phyloP scores from a whole-genome alignment of 257 asterid genomes.

The Eucommia ulmoides region DNA sequence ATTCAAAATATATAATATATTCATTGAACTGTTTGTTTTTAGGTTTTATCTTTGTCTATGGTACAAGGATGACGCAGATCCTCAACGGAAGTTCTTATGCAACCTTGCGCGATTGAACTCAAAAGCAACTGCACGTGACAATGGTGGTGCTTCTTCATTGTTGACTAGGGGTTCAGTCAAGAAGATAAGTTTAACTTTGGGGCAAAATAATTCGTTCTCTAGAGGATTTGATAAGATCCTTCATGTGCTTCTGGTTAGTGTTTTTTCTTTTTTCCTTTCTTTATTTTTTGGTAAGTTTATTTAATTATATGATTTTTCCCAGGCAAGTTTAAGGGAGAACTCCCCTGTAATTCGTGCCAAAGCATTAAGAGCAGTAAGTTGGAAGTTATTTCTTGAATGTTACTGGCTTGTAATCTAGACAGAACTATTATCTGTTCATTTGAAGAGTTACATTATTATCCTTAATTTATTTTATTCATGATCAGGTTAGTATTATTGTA shows the following conservation, averaged over 20 bases:
- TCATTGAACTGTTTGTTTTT: conserved; percentile 20
- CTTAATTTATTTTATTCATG: too few relatives aligned
- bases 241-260: not conserved
- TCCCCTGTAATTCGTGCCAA: conserved; percentile 92
- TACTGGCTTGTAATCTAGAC: too few relatives aligned
- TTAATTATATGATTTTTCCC: conserved; percentile 15
- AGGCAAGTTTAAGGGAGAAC: conserved; percentile 96
- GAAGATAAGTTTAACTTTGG: conserved; percentile 75
- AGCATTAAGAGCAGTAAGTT: conserved; percentile 93
- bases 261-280: conserved; percentile 10
- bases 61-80: conserved; percentile 87
- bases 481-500: conserved; percentile 90
- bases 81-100: conserved; percentile 46
- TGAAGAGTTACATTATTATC: too few relatives aligned
- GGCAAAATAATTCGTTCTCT: conserved; percentile 78
- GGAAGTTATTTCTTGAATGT: conserved; percentile 9
- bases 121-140: conserved; percentile 56
- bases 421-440: too few relatives aligned
- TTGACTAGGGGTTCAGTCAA: conserved; percentile 72
- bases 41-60: conserved; percentile 98
- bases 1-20: too few relatives aligned
- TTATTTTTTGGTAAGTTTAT: conserved; percentile 6
- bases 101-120: conserved; percentile 70
- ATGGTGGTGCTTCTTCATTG: conserved; percentile 35
- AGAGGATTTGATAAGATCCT: conserved; percentile 68